Evolutionary conservation across 1,284 basidiomycete species (phyloP).

Genomic region (Marasmius fiardii): DNA sequence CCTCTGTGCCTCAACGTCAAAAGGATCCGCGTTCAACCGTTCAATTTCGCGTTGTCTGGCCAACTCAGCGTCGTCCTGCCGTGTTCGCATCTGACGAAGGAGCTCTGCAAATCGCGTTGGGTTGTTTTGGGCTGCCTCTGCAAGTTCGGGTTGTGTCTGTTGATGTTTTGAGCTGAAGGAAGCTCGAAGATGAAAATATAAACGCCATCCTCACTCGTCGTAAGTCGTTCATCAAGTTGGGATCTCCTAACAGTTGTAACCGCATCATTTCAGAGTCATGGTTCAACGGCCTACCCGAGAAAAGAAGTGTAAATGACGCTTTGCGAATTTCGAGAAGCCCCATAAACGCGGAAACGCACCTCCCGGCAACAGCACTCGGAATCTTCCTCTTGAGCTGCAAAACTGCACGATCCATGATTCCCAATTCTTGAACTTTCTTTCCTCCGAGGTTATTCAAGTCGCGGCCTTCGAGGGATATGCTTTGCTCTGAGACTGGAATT

Average conservation of each 20-base stretch:
- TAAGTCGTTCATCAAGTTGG: conserved; percentile 74
- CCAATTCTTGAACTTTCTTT: conserved; percentile 60
- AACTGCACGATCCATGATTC: conserved; percentile 59
- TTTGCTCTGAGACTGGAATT: conserved; percentile 67
- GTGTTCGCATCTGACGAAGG: conserved; percentile 59
- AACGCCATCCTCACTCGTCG: conserved; percentile 47
- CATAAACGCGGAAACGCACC: conserved; percentile 39
- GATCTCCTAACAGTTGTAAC: conserved; percentile 83
- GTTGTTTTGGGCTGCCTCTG: conserved; percentile 64
- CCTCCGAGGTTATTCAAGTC: conserved; percentile 60
- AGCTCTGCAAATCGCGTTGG: conserved; percentile 75
- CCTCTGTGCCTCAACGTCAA: conserved; percentile 86
- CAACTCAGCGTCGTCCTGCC: conserved; percentile 50
- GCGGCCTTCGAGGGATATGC: conserved; percentile 59
- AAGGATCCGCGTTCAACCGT: conserved; percentile 81
- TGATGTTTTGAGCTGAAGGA: neutral
- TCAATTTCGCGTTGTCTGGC: conserved; percentile 64
- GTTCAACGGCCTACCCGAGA: conserved; percentile 59
- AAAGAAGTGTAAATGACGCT: conserved; percentile 1
- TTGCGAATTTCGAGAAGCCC: neutral
- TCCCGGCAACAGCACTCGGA: conserved; percentile 45
- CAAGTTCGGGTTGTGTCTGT: conserved; percentile 79
- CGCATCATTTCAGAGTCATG: conserved; percentile 90
- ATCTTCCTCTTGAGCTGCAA: conserved; percentile 64
- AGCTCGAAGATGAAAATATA: conserved; percentile 4